These are phyloP conservation scores for Saturnispora galanensis DNA, from an alignment of 805 yeast species.

Conservation along the genomic window DNA sequence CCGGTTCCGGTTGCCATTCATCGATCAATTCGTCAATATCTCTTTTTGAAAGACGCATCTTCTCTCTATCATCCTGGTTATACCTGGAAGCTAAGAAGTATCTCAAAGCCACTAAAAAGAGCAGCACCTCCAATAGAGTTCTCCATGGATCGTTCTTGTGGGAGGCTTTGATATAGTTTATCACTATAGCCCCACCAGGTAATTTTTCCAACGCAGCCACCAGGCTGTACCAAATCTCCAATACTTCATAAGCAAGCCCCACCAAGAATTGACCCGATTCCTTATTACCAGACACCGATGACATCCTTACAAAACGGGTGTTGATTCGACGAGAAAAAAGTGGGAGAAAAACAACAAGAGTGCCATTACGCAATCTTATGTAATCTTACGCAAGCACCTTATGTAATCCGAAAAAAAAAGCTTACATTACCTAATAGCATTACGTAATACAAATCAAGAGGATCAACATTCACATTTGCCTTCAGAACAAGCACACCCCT, in stretches of 20 bases:
- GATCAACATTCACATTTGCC: background rate
- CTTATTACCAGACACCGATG: slow-evolving; percentile 4
- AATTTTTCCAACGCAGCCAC: slow-evolving; percentile 17
- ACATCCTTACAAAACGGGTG: background rate
- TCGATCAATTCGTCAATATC: slow-evolving; percentile 78
- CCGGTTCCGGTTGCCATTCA: slow-evolving; percentile 89
- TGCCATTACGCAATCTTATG: no score
- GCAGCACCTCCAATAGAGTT: slow-evolving; percentile 66
- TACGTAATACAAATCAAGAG: background rate
- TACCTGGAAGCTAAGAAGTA: slow-evolving; percentile 75
- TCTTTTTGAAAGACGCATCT: slow-evolving; percentile 44
- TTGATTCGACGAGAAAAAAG: background rate
- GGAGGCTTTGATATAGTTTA: slow-evolving; percentile 72
- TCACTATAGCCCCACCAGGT: slow-evolving; percentile 51
- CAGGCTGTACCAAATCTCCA: slow-evolving; percentile 19
- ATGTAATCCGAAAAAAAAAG: no score
- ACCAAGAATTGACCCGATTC: slow-evolving; percentile 22
- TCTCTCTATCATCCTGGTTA: slow-evolving; percentile 63
- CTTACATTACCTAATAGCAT: no score
- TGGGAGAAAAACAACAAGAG: background rate
- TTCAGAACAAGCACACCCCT: slow-evolving; percentile 3
- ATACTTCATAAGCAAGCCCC: slow-evolving; percentile 19
- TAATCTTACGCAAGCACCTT: no score
- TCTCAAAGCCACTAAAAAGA: slow-evolving; percentile 72
- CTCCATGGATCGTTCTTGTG: slow-evolving; percentile 92